Percentiles rank a stretch among this genome's conserved stretches.
phyloP scores from a whole-genome alignment of 371 early-diverging fungal genomes.

The Mucor indicus region DNA sequence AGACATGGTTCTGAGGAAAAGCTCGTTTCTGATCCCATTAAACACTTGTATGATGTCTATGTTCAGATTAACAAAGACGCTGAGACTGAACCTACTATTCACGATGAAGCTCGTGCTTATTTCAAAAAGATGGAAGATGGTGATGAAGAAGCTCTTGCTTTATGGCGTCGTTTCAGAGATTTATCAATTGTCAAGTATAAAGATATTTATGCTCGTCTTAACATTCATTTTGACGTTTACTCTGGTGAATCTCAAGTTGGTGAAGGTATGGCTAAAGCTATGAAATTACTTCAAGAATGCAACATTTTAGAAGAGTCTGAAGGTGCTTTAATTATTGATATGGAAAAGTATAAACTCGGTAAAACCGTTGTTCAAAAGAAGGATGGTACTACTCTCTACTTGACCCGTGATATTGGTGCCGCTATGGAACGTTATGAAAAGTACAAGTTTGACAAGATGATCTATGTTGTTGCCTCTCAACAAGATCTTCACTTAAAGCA shows the following conservation, averaged over 20 bases:
- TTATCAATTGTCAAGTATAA: constrained; percentile 95
- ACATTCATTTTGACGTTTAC: constrained; percentile 96
- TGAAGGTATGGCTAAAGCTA: constrained; percentile 75
- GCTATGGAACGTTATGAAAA: constrained; percentile 90
- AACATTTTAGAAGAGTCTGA: constrained; percentile 75
- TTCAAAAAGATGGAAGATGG: constrained; percentile 98
- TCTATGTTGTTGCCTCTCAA: constrained; percentile 95
- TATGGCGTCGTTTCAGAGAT: constrained; percentile 95
- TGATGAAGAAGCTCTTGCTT: constrained; percentile 76
- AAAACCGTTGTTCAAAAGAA: constrained; percentile 88
- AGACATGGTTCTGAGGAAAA: constrained; percentile 79
- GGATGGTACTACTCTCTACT: constrained; percentile 97
- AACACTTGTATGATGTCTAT: constrained; percentile 95
- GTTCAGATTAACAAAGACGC: constrained; percentile 86
- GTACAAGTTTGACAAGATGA: constrained; percentile 92
- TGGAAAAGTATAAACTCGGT: constrained; percentile 83
- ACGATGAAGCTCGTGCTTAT: constrained; percentile 93
- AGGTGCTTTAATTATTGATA: constrained; percentile 87
- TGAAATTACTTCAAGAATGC: constrained; percentile 68
- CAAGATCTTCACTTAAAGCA: constrained; percentile 97
- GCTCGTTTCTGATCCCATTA: constrained; percentile 84
- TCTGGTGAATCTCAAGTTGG: constrained; percentile 98
- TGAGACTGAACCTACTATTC: constrained; percentile 67
- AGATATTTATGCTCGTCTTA: constrained; percentile 90
- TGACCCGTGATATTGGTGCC: constrained; percentile 98